Percentiles rank a stretch among this genome's conserved stretches.
Evolutionary conservation across 1,284 basidiomycete species (phyloP).

Genomic region (Peniophora sp.): DNA sequence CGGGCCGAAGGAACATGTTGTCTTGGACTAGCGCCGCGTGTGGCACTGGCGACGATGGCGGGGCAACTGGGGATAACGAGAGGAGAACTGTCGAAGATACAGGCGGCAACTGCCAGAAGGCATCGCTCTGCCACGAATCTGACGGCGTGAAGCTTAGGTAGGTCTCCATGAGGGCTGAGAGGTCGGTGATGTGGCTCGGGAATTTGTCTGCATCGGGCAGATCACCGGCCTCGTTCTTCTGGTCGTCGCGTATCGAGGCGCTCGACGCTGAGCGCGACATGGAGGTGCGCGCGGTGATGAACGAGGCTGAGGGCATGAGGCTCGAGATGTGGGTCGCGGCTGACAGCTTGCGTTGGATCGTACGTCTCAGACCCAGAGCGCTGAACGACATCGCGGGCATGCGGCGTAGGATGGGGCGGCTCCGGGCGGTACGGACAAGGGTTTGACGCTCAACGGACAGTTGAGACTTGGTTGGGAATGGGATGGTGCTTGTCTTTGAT

Average conservation of each 20-base stretch:
- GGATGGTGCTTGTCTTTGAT: no score
- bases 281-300: neutral
- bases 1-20: no score
- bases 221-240: neutral
- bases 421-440: neutral
- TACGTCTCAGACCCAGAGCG: neutral
- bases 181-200: neutral
- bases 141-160: neutral
- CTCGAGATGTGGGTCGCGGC: neutral
- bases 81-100: no score
- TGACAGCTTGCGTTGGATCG: neutral
- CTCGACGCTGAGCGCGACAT: neutral
- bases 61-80: no score
- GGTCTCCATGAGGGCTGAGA: neutral
- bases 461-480: no score
- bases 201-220: neutral
- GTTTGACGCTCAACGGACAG: neutral
- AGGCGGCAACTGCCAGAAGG: slow-evolving; percentile 1
- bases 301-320: neutral
- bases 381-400: neutral
- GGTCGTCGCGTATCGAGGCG: neutral
- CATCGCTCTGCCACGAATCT: neutral
- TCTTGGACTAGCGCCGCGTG: no score
- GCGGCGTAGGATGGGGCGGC: neutral
- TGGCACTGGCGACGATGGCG: no score